These are phyloP conservation scores for Aechmea fasciata DNA, from an alignment of 176 grass and related monocot species.

Conservation along the genomic window DNA sequence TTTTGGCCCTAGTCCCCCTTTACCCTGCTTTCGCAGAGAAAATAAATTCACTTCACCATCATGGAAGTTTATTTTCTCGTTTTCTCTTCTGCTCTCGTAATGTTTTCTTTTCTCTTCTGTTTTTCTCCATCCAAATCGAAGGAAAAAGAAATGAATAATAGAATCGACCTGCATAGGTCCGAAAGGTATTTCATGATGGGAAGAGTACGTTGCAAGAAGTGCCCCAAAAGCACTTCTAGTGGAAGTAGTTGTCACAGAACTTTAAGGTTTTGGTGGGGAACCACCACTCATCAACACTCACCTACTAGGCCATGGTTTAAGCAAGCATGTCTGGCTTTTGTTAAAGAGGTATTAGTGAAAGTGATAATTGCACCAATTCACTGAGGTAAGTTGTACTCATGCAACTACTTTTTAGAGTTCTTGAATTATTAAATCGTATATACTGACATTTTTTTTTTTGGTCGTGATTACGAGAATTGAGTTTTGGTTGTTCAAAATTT, in stretches of 20 bases:
- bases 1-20: no score
- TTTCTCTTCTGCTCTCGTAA: not conserved
- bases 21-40: no score
- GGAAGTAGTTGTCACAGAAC: constrained; percentile 37
- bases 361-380: no score
- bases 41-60: no score
- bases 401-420: no score
- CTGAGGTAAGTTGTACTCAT: not conserved
- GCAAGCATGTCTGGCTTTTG: not conserved
- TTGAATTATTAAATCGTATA: no score
- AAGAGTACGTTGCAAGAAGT: constrained; percentile 19
- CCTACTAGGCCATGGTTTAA: not conserved
- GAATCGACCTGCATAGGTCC: constrained; percentile 12
- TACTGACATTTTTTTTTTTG: no score
- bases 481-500: no score
- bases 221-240: constrained; percentile 25
- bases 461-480: no score
- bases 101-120: not conserved
- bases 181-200: not conserved
- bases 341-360: not conserved
- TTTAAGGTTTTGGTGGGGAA: constrained; percentile 44
- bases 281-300: constrained; percentile 22
- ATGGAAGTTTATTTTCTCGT: not conserved
- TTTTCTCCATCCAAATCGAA: no score
- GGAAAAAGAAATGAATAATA: constrained; percentile 10